phyloP scores from a whole-genome alignment of 148 eudicot genomes.

The Arbutus unedo region DNA sequence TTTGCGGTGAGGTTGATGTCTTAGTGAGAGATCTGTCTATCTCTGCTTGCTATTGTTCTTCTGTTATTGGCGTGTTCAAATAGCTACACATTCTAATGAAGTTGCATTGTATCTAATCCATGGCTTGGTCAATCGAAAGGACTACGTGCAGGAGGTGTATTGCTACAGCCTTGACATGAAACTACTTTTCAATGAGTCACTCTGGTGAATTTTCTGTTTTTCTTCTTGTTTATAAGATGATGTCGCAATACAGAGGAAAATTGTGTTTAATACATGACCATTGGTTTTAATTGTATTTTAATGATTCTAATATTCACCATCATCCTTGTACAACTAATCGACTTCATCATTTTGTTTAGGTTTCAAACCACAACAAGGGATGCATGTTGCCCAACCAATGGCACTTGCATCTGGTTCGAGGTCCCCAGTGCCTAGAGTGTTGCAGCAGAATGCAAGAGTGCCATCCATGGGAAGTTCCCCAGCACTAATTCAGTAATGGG shows the following conservation, averaged over 20 bases:
- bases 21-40: not conserved
- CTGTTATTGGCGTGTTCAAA: slow-evolving; percentile 4
- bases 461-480: slow-evolving; percentile 43
- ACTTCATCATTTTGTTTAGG: slow-evolving; percentile 37
- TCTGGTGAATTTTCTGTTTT: not conserved
- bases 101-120: slow-evolving; percentile 39
- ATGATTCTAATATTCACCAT: not conserved
- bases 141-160: slow-evolving; percentile 27
- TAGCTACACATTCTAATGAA: slow-evolving; percentile 23
- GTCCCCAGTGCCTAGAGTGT: slow-evolving; percentile 43
- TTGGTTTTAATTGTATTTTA: slow-evolving; percentile 19
- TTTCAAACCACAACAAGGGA: slow-evolving; percentile 63
- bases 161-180: slow-evolving; percentile 26
- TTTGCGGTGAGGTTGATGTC: not conserved
- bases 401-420: slow-evolving; percentile 54
- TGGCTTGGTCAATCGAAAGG: slow-evolving; percentile 46
- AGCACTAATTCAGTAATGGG: slow-evolving; percentile 39
- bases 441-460: slow-evolving; percentile 43
- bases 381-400: slow-evolving; percentile 46
- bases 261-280: slow-evolving; percentile 1
- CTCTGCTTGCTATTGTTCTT: slow-evolving; percentile 6
- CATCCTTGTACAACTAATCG: not conserved
- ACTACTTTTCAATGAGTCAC: slow-evolving; percentile 29
- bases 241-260: not conserved
- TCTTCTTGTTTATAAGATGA: slow-evolving; percentile 7